Conservation (phyloP, 2,329 filamentous ascomycete species). For the Penicillium sp. region DNA sequence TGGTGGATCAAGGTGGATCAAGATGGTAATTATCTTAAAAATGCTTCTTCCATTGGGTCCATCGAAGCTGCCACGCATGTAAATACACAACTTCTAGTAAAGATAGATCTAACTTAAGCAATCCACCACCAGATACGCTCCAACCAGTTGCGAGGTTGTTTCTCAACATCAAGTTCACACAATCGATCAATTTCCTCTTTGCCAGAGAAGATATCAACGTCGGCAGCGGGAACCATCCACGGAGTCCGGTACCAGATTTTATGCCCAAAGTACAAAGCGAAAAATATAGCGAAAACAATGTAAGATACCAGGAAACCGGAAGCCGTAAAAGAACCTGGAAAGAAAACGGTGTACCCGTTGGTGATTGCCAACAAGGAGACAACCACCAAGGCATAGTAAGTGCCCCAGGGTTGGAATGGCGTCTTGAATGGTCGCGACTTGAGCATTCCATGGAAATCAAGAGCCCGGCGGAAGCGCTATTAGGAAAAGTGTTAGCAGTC, state of each 20-base stretch:
- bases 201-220: slow-evolving; percentile 49
- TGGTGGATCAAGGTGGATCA: not conserved
- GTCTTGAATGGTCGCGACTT: slow-evolving; percentile 53
- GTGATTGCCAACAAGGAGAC: slow-evolving; percentile 55
- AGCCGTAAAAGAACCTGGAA: slow-evolving; percentile 47
- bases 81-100: too few species aligned
- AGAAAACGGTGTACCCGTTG: slow-evolving; percentile 59
- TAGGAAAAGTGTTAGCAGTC: not conserved
- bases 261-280: slow-evolving; percentile 42
- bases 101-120: slow-evolving; percentile 27
- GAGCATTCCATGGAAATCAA: slow-evolving; percentile 49
- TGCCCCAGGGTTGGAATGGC: slow-evolving; percentile 53
- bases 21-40: too few species aligned
- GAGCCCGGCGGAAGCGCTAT: slow-evolving; percentile 56
- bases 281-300: slow-evolving; percentile 55
- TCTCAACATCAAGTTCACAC: slow-evolving; percentile 43
- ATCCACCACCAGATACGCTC: slow-evolving; percentile 51
- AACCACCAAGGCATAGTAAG: slow-evolving; percentile 52
- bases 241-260: slow-evolving; percentile 35
- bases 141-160: slow-evolving; percentile 42
- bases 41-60: too few species aligned
- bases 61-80: too few species aligned
- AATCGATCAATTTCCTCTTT: slow-evolving; percentile 49
- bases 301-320: slow-evolving; percentile 56
- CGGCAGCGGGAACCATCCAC: slow-evolving; percentile 32